Percentiles rank a stretch among this genome's conserved stretches.
Conservation (phyloP, 805 yeast genomes). For the Priceomyces castillae region DNA sequence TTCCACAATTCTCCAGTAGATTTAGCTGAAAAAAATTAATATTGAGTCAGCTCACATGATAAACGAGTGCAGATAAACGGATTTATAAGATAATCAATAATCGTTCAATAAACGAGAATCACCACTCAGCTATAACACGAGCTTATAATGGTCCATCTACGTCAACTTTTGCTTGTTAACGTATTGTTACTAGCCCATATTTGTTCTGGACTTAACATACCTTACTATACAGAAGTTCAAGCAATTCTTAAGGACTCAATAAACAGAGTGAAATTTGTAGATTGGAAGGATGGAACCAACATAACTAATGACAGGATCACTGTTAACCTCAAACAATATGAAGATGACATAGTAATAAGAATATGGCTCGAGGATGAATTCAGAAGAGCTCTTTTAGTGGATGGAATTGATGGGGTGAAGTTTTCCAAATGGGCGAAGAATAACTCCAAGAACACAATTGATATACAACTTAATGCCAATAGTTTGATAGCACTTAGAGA, state of each 20-base stretch:
- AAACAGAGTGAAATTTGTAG: neutral
- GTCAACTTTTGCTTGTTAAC: neutral
- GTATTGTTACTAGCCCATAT: neutral
- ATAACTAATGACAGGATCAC: conserved; percentile 16
- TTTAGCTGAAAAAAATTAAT: neutral
- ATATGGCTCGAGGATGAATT: conserved; percentile 27
- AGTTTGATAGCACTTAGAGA: conserved; percentile 21
- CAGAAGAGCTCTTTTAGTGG: conserved; percentile 14
- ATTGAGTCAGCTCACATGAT: neutral
- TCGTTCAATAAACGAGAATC: neutral
- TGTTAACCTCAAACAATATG: conserved; percentile 41
- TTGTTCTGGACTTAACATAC: neutral
- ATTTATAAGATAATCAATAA: neutral
- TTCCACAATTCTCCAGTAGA: neutral
- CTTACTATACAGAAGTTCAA: neutral
- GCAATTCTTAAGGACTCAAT: neutral
- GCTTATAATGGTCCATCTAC: neutral
- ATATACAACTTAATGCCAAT: conserved; percentile 20
- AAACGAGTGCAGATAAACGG: neutral
- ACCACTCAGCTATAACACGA: too few relatives aligned
- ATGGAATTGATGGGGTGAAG: conserved; percentile 9
- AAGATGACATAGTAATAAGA: conserved; percentile 45
- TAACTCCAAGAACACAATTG: conserved; percentile 9
- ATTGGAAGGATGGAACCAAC: neutral
- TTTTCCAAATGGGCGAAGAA: conserved; percentile 50